A percentile compares a stretch with the other conserved stretches of the same genome.
phyloP scores from a whole-genome alignment of 139 green algal genomes.

The Pseudopediastrum boryanum region DNA sequence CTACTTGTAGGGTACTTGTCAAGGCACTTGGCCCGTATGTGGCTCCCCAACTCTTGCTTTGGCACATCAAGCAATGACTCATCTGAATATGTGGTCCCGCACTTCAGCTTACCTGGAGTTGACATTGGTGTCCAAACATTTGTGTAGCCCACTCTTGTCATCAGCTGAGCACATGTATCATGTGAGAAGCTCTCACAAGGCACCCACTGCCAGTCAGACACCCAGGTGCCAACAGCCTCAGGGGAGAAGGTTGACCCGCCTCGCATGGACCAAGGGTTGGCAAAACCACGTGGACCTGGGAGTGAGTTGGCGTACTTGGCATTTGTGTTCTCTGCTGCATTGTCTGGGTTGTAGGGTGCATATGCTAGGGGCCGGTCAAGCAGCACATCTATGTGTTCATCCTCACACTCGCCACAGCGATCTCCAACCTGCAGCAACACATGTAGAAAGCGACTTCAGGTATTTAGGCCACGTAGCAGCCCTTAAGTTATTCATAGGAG shows the following conservation, averaged over 20 bases:
- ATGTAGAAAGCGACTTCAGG: no score
- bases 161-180: conserved; percentile 15
- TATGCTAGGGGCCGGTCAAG: conserved; percentile 33
- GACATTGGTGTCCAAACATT: conserved; percentile 22
- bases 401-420: conserved; percentile 30
- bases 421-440: conserved; percentile 33
- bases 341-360: conserved; percentile 24
- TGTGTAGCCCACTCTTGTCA: conserved; percentile 22
- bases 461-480: no score
- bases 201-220: conserved; percentile 37
- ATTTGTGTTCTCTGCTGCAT: background rate
- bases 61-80: no score
- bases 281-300: conserved; percentile 26
- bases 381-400: conserved; percentile 45
- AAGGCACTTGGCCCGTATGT: no score
- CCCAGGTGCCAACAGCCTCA: conserved; percentile 34
- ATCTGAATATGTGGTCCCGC: no score
- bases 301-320: conserved; percentile 34
- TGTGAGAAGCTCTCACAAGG: conserved; percentile 29
- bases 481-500: no score
- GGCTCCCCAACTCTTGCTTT: no score
- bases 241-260: background rate
- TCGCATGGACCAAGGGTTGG: conserved; percentile 27
- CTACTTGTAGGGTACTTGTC: no score
- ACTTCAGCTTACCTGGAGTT: no score